Base-by-base conservation (phyloP, 2,329 filamentous ascomycete genomes). In the Colletotrichum ledebouriae region DNA sequence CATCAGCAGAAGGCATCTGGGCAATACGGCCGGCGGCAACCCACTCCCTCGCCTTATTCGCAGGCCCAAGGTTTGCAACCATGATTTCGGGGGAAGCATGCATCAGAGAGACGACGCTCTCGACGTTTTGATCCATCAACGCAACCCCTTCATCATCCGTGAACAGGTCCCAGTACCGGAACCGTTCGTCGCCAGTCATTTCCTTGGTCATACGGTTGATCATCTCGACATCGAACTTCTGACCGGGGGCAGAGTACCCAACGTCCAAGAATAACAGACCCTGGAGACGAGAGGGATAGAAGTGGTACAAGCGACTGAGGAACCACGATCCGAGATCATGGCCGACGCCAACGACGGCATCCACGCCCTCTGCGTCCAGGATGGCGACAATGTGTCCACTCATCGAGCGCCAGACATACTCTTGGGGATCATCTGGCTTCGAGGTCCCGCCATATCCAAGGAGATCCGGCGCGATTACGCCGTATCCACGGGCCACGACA, bases 401-500 rank as follows among this genome's bases (percentile, higher is more conserved):
- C 93, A 97, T 97, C 78, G 93, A 92, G 82, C 92, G 93, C 76
- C 92, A 90, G 53, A 90, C 88, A 78, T 95, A 92, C 20, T 87
- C 85, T 73, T 92, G 91, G 70, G 88, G 89, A 25, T 89, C 85
- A 59, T 94, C 94, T 74, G 96, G 92, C 61, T 92, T 86, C 6
- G 94, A 94, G 0, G 92, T 94, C 6, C 97, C 86, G 15, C 94
- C 89, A 1, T 94, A 98, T 76, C 92, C 92, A 74, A 98, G 15
- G 0, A 84, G 73, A 67, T 85, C 83, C 0, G 78, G 78, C 0
- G 76, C 82, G 0, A 85, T 56, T 12, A 85, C 72, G 0, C 84
- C 83, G 62, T 84, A 81, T 1, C 81, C 82, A 2, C 67, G 39
- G 0, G 73, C 59, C 0, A 73, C 70, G 57, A 85, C 78, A 62